Conservation (phyloP, 371 early-diverging fungal species). For the Lichtheimia ornata region DNA sequence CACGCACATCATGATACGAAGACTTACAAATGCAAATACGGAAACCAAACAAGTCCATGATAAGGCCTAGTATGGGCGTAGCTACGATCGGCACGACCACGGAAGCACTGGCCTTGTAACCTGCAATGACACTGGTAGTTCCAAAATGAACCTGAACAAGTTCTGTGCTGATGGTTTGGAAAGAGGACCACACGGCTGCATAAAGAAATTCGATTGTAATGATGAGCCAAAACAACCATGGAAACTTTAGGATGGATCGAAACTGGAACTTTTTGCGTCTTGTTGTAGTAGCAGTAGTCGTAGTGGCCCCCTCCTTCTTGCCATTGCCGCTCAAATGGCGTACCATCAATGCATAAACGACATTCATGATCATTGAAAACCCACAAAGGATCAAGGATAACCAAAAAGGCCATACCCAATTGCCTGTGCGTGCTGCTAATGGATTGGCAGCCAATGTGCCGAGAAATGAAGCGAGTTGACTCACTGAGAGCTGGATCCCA, state of each 20-base stretch:
- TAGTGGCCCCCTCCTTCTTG: conserved; percentile 23
- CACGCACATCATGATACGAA: not conserved
- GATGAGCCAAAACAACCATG: conserved; percentile 50
- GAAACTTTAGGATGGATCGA: conserved; percentile 46
- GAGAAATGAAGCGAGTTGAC: conserved; percentile 50
- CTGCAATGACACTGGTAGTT: conserved; percentile 39
- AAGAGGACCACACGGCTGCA: conserved; percentile 59
- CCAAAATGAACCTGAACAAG: conserved; percentile 43
- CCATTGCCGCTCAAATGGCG: conserved; percentile 29
- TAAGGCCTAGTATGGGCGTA: conserved; percentile 54
- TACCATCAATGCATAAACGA: conserved; percentile 48
- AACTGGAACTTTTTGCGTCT: conserved; percentile 40
- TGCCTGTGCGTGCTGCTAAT: conserved; percentile 37
- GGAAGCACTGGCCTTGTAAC: conserved; percentile 58
- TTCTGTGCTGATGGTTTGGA: conserved; percentile 56
- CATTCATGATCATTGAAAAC: conserved; percentile 47
- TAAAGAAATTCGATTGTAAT: conserved; percentile 47
- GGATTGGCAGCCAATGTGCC: conserved; percentile 49
- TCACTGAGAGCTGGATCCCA: conserved; percentile 55
- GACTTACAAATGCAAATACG: conserved; percentile 39
- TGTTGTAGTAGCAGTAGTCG: not conserved
- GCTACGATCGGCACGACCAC: conserved; percentile 55
- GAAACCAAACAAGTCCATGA: conserved; percentile 53
- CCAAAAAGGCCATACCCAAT: conserved; percentile 59
- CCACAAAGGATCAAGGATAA: conserved; percentile 46